phyloP scores from a whole-genome alignment of 2,329 filamentous ascomycete species.

The Colletotrichum tofieldiae region DNA sequence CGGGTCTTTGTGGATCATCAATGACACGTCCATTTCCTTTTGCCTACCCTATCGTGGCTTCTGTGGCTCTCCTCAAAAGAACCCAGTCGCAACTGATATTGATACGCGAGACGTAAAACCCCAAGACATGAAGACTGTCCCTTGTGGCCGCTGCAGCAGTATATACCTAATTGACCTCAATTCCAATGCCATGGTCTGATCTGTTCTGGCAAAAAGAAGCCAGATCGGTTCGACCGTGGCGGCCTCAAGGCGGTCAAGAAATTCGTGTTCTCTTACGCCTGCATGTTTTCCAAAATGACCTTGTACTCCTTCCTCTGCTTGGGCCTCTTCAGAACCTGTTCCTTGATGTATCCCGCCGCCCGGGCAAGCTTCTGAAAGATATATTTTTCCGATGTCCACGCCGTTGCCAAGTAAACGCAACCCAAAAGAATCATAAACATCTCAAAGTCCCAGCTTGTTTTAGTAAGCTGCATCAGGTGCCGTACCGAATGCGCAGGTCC shows the following conservation, averaged over 20 bases:
- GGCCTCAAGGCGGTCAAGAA: neutral
- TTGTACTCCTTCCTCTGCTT: slow-evolving; percentile 95
- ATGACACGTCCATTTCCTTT: slow-evolving; percentile 38
- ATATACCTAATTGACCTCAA: too few species aligned
- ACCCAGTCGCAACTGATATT: neutral
- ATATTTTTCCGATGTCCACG: slow-evolving; percentile 81
- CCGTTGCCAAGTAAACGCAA: slow-evolving; percentile 75
- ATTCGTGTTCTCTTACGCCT: slow-evolving; percentile 13
- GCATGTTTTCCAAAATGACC: slow-evolving; percentile 79
- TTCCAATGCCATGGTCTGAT: neutral
- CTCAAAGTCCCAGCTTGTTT: slow-evolving; percentile 81
- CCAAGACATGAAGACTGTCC: too few species aligned
- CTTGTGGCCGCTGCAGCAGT: neutral
- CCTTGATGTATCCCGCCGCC: slow-evolving; percentile 74
- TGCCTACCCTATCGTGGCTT: neutral
- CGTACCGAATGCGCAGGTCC: slow-evolving; percentile 79
- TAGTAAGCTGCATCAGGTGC: slow-evolving; percentile 88
- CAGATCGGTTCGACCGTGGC: neutral
- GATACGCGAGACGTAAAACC: neutral
- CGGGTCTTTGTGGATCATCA: slow-evolving; percentile 35
- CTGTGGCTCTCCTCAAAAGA: neutral
- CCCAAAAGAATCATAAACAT: slow-evolving; percentile 81
- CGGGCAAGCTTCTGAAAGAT: slow-evolving; percentile 80
- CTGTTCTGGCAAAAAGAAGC: neutral
- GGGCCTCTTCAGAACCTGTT: slow-evolving; percentile 68